Evolutionary conservation across 2,329 filamentous ascomycete genomes (phyloP), one percentile per base, ranked within the genome.

Genomic region (Tympanopsis confertula): DNA sequence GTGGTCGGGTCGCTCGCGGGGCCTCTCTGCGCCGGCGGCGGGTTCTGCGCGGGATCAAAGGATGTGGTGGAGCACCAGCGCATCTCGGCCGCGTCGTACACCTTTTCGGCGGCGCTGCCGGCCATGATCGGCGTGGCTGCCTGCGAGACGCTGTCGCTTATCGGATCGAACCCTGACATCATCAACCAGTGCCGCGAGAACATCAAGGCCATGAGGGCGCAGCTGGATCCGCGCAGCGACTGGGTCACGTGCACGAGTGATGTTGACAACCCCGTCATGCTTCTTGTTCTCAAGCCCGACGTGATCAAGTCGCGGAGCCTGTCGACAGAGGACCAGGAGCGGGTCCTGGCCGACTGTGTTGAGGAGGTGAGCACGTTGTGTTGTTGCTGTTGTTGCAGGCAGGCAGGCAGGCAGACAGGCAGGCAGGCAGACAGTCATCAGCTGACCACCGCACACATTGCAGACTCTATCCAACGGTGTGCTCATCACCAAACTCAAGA

Each of bases 11-110:
- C 86, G 24, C 75, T 98, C 33, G 80, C 89, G 12, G 89, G 91
- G 2, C 83, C 88, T 13, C 70, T 98, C 28, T 91, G 89, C 53
- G 87, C 86, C 7, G 89, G 88, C 39, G 91, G 93, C 48, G 91
- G 91, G 13, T 98, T 98, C 67, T 98, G 91, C 56, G 88, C 89
- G 13, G 89, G 88, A 14, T 81, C 82, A 28, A 80, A 81, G 45
- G 91, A 95, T 54, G 87, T 96, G 14, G 85, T 96, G 14, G 86
- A 93, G 57, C 91, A 98, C 54, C 91, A 98, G 62, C 87, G 91
- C 47, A 88, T 98, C 51, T 86, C 85, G 5, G 86, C 89, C 4
- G 78, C 86, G 2, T 82, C 89, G 0, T 98, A 96, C 58, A 96
- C 91, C 3, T 98, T 86, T 64, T 96, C 89, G 19, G 91, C 91